A percentile compares a stretch with the other conserved stretches of the same genome.
Evolutionary conservation across 2,329 filamentous ascomycete genomes (phyloP).

Genomic region (Aspergillus ruber): DNA sequence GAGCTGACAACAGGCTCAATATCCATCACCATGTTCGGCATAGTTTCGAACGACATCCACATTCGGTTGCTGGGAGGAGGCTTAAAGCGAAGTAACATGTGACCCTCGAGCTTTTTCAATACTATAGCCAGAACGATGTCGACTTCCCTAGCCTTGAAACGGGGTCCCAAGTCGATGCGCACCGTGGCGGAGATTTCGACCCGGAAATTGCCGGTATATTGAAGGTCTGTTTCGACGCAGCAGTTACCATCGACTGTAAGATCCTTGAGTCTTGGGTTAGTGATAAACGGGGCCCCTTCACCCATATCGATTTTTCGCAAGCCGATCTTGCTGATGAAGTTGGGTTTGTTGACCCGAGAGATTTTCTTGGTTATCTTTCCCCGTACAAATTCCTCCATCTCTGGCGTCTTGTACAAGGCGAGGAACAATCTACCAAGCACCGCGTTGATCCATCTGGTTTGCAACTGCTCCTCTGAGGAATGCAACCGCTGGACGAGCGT

Average conservation of each 20-base stretch:
- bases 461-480: conserved; percentile 81
- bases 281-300: conserved; percentile 78
- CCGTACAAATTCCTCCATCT: conserved; percentile 71
- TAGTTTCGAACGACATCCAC: conserved; percentile 94
- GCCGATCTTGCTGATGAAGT: conserved; percentile 78
- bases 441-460: conserved; percentile 91
- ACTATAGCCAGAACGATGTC: conserved; percentile 82
- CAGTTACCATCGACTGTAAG: conserved; percentile 88
- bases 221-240: conserved; percentile 76
- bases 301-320: conserved; percentile 80
- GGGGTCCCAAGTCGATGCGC: conserved; percentile 78
- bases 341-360: conserved; percentile 81
- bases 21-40: conserved; percentile 88
- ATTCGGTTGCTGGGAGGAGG: conserved; percentile 89
- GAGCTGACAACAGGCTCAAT: conserved; percentile 94
- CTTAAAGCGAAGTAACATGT: conserved; percentile 79
- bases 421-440: conserved; percentile 83
- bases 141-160: conserved; percentile 86
- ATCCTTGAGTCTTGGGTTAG: conserved; percentile 80
- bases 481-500: conserved; percentile 84
- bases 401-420: conserved; percentile 74
- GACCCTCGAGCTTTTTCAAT: conserved; percentile 77
- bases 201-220: conserved; percentile 81
- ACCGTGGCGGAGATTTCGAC: conserved; percentile 89
- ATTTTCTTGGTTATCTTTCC: conserved; percentile 95